phyloP scores from a whole-genome alignment of 331 rosid genomes.

The Prunus yedoensis region DNA sequence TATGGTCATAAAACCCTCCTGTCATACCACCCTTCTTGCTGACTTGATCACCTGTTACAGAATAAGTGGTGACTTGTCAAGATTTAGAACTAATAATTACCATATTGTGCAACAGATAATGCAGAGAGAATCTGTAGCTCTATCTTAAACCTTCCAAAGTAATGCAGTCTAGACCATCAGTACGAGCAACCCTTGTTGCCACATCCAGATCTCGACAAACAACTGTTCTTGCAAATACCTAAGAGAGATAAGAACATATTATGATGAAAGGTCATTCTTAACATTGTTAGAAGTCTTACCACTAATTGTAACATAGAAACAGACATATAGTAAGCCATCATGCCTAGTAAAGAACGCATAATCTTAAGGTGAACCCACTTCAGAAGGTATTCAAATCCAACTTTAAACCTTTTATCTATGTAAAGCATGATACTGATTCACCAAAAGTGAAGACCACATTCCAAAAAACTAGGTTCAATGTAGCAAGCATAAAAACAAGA shows the following conservation, averaged over 20 bases:
- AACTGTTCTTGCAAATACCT: constrained; percentile 97
- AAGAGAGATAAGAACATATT: constrained; percentile 9
- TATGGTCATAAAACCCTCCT: constrained; percentile 95
- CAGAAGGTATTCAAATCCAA: neutral
- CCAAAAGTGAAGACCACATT: neutral
- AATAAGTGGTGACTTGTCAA: constrained; percentile 26
- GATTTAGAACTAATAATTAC: constrained; percentile 13
- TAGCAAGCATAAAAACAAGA: constrained; percentile 1
- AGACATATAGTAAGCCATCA: neutral
- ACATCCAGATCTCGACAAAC: constrained; percentile 91
- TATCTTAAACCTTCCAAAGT: constrained; percentile 74
- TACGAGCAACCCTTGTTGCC: constrained; percentile 89
- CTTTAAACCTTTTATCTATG: neutral
- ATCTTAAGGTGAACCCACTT: constrained; percentile 3
- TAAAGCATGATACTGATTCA: neutral
- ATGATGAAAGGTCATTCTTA: constrained; percentile 20
- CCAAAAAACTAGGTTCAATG: neutral
- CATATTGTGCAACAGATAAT: constrained; percentile 15
- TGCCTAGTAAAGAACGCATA: neutral
- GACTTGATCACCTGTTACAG: constrained; percentile 85
- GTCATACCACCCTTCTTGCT: constrained; percentile 99
- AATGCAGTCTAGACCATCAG: constrained; percentile 88
- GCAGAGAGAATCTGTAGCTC: constrained; percentile 19
- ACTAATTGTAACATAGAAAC: neutral
- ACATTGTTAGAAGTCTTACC: neutral